A percentile compares a stretch with the other conserved stretches of the same genome.
Conservation (phyloP, 2,329 filamentous ascomycete species). For the Ceratocystiopsis minuta region DNA sequence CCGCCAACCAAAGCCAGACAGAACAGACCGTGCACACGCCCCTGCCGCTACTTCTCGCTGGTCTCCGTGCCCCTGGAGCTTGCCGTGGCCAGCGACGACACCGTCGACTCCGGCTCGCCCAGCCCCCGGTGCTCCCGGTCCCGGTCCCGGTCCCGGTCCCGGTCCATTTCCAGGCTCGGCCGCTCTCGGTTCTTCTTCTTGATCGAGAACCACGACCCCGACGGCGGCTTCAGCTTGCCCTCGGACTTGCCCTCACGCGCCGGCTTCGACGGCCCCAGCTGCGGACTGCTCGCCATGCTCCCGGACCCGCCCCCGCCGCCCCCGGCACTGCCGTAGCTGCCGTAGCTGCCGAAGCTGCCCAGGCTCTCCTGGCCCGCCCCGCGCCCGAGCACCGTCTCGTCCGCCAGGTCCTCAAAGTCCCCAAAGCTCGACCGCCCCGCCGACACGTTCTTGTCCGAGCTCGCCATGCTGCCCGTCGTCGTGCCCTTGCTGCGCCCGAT, state of each 20-base stretch:
- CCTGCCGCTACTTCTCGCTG: too few species aligned
- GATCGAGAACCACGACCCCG: constrained; percentile 36
- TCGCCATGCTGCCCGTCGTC: constrained; percentile 33
- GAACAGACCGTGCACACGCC: too few species aligned
- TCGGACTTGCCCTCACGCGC: constrained; percentile 11
- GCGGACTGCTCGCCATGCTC: constrained; percentile 37
- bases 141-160: constrained; percentile 11
- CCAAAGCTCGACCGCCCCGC: constrained; percentile 40
- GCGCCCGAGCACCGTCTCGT: constrained; percentile 16
- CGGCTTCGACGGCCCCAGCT: constrained; percentile 31
- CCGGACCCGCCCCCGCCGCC: constrained; percentile 28
- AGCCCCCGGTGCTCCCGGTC: neutral
- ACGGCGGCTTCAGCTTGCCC: constrained; percentile 23
- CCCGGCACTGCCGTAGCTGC: neutral
- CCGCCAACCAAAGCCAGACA: too few species aligned
- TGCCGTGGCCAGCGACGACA: constrained; percentile 5
- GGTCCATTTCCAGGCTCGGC: constrained; percentile 36
- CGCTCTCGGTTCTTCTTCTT: constrained; percentile 43
- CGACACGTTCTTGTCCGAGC: constrained; percentile 38
- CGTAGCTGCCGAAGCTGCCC: neutral
- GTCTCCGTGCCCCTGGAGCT: too few species aligned
- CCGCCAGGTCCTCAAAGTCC: constrained; percentile 33
- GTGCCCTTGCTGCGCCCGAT: constrained; percentile 29
- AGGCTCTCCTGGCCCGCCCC: too few species aligned
- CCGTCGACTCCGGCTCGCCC: constrained; percentile 7